phyloP scores from a whole-genome alignment of 495 filamentous ascomycete species.

The Lepidopterella palustris region DNA sequence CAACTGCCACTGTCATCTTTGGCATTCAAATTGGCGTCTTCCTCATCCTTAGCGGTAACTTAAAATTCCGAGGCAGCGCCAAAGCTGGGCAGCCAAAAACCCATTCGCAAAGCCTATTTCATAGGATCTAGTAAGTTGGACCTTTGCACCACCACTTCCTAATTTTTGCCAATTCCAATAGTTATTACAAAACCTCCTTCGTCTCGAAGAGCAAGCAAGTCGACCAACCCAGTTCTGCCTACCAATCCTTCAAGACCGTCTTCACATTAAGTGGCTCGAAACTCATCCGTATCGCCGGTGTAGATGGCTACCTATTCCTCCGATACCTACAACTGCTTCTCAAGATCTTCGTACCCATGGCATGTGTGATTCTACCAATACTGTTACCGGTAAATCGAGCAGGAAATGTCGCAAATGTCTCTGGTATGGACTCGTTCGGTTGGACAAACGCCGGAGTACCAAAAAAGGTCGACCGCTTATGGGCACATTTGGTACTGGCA shows the following conservation, averaged over 20 bases:
- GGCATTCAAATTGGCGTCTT: conserved; percentile 23
- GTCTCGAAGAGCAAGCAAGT: conserved; percentile 24
- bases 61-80: conserved; percentile 4
- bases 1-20: conserved; percentile 24
- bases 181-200: conserved; percentile 27
- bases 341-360: conserved; percentile 82
- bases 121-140: conserved; percentile 24
- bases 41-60: conserved; percentile 26
- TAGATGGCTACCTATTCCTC: conserved; percentile 97
- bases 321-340: conserved; percentile 91
- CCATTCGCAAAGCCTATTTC: conserved; percentile 17
- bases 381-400: conserved; percentile 72
- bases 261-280: conserved; percentile 24
- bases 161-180: conserved; percentile 3
- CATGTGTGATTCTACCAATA: conserved; percentile 72
- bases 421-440: conserved; percentile 39
- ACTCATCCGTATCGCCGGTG: conserved; percentile 44
- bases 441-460: conserved; percentile 84
- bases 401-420: conserved; percentile 37
- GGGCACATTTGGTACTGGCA: conserved; percentile 83
- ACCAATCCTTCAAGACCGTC: conserved; percentile 27
- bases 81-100: conserved; percentile 1
- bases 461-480: conserved; percentile 63
- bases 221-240: conserved; percentile 9
- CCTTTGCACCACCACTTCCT: neutral